Percentiles rank a stretch among this genome's conserved stretches.
phyloP scores from a whole-genome alignment of 345 rosid genomes.

The Excoecaria agallocha region DNA sequence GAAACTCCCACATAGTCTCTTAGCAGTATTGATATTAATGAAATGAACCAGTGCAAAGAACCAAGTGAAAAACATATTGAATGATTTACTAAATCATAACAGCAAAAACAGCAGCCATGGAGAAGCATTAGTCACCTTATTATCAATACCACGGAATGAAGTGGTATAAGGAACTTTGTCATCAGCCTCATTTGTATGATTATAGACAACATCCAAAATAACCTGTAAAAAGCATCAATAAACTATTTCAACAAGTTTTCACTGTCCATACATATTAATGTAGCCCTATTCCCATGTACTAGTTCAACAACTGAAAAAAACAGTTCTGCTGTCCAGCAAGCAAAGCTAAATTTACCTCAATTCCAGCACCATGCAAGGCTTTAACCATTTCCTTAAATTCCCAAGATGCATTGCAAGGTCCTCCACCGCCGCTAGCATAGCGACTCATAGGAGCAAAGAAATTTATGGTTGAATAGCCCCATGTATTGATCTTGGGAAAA shows the following conservation, averaged over 20 bases:
- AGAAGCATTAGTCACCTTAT: conserved; percentile 49
- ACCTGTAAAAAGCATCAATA: conserved; percentile 46
- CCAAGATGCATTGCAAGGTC: conserved; percentile 67
- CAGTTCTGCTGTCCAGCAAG: background rate
- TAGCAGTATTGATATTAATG: background rate
- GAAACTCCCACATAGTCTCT: background rate
- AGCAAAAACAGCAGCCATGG: background rate
- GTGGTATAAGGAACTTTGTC: conserved; percentile 75
- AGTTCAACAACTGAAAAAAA: background rate
- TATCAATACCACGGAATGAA: conserved; percentile 96
- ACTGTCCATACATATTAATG: background rate
- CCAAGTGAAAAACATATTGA: background rate
- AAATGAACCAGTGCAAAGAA: background rate
- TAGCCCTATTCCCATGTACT: background rate
- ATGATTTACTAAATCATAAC: background rate
- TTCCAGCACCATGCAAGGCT: conserved; percentile 86
- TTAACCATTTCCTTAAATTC: conserved; percentile 95
- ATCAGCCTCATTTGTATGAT: conserved; percentile 95
- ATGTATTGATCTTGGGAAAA: conserved; percentile 68
- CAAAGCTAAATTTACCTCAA: conserved; percentile 57
- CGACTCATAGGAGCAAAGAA: conserved; percentile 98
- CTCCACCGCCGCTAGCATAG: conserved; percentile 83
- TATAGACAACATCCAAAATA: conserved; percentile 92
- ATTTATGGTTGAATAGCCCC: conserved; percentile 98
- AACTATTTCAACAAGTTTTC: conserved; percentile 6